Evolutionary conservation across 1,139 yeast genomes (phyloP).

Genomic region (Debaryomyces robertsiae): DNA sequence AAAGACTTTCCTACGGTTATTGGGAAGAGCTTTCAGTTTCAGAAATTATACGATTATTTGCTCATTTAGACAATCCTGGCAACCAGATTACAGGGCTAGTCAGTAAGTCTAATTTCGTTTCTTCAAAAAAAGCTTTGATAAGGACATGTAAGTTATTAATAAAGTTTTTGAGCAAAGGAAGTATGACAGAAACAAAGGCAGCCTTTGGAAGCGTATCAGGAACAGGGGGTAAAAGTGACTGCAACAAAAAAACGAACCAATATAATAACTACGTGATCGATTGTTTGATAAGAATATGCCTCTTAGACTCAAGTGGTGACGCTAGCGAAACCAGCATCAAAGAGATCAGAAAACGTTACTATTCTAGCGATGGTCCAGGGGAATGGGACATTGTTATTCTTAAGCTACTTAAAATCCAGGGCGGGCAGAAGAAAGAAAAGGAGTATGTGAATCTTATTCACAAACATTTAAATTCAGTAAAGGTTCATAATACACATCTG

Average conservation of each 20-base stretch:
- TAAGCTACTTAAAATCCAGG: conserved; percentile 31
- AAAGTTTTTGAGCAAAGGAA: conserved; percentile 30
- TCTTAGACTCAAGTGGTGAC: conserved; percentile 23
- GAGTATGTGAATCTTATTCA: conserved; percentile 32
- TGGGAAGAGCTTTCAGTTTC: conserved; percentile 46
- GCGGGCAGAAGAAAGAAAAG: conserved; percentile 29
- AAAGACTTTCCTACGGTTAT: conserved; percentile 21
- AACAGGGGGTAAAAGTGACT: conserved; percentile 31
- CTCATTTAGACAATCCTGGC: conserved; percentile 38
- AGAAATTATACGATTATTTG: conserved; percentile 33
- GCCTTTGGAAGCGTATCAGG: conserved; percentile 34
- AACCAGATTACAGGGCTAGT: conserved; percentile 40
- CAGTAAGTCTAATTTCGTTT: conserved; percentile 26
- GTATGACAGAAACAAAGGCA: conserved; percentile 29
- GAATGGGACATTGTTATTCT: conserved; percentile 37
- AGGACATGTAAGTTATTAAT: conserved; percentile 25
- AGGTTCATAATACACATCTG: conserved; percentile 33
- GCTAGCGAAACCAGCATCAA: conserved; percentile 25
- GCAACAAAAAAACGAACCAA: conserved; percentile 27
- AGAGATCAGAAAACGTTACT: conserved; percentile 20
- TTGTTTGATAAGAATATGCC: conserved; percentile 29
- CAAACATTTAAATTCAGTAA: conserved; percentile 19
- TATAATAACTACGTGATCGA: conserved; percentile 41
- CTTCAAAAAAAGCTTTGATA: conserved; percentile 19
- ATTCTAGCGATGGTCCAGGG: conserved; percentile 14